Evolutionary conservation across 139 green algal species (phyloP), one percentile per base, ranked within the genome.

Genomic region (Volvox reticuliferus): DNA sequence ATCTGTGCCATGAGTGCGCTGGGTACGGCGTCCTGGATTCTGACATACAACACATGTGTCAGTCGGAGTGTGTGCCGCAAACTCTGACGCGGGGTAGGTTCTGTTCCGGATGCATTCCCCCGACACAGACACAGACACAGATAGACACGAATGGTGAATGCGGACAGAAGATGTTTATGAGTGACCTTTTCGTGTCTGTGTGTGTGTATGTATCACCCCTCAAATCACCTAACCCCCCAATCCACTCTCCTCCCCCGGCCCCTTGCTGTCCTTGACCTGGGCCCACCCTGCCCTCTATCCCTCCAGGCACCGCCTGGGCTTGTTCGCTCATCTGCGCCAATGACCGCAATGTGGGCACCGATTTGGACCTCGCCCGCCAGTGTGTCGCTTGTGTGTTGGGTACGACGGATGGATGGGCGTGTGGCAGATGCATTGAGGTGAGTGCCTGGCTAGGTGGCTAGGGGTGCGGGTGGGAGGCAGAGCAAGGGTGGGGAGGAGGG

Each of bases 291-390:
- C 37, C 78, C 37, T 35, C 17, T 35, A 24, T 26, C 78, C 37
- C 78, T 17, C 36, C 78, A 84, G 78, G 78, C 78, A 67, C 78
- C 78, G 1, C 36, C 78, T 84, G 78, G 78, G 78, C 78, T 24
- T 84, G 78, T 44, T 67, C 78, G 16, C 12, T 68, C 21, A 17
- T 61, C 36, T 84, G 78, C 20, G 35, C 37, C 78, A 67, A 67
- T 33, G 36, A 20, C 13, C 0, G 2, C 78, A 84, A 84, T 33
- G 78, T 84, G 37, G 78, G 78, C 0, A 20, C 36, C 12, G 37
- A 84, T 33, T 26, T 26, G 78, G 37, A 32, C 5, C 78, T 68
- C 37, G 78, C 78, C 5, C 37, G 37, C 21, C 78, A 67, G 22
- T 84, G 78, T 20, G 36, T 16, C 2, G 78, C 9, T 13, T 84